phyloP scores from a whole-genome alignment of 2,329 filamentous ascomycete genomes.

The Pseudohalonectria lignicola region DNA sequence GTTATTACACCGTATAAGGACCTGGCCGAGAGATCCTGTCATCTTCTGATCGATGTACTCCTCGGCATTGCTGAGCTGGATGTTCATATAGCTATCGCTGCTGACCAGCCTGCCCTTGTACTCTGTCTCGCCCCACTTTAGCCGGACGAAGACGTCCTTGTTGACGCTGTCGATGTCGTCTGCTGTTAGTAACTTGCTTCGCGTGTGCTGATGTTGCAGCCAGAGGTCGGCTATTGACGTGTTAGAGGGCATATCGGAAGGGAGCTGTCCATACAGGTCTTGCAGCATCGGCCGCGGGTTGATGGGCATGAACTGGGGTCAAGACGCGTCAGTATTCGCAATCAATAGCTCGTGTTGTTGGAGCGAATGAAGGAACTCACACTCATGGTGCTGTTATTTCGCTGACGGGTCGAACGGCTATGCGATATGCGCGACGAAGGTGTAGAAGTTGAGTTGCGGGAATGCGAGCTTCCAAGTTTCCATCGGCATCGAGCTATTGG shows the following conservation, averaged over 20 bases:
- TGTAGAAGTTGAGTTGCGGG: no score
- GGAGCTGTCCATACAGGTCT: constrained; percentile 70
- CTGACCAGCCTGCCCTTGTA: constrained; percentile 86
- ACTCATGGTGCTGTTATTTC: no score
- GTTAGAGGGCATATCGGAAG: no score
- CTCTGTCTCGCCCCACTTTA: constrained; percentile 97
- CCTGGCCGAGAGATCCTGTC: constrained; percentile 76
- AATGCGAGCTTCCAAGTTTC: no score
- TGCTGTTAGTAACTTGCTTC: background rate
- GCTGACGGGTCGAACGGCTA: no score
- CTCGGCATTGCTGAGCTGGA: constrained; percentile 82
- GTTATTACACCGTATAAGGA: constrained; percentile 76
- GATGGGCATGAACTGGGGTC: constrained; percentile 62
- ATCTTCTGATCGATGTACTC: constrained; percentile 86
- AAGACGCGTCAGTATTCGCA: background rate
- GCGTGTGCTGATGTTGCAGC: background rate
- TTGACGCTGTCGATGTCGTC: constrained; percentile 51
- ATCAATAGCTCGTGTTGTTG: no score
- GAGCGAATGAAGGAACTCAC: no score
- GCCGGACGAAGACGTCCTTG: constrained; percentile 78
- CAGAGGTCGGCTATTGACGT: no score
- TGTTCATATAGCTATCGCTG: constrained; percentile 98
- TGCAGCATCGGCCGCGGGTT: constrained; percentile 97
- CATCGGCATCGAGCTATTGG: no score
- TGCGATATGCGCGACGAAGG: no score